Evolutionary conservation across 1,284 basidiomycete species (phyloP), one percentile per base, ranked within the genome.

Genomic region (Naganishia cerealis): DNA sequence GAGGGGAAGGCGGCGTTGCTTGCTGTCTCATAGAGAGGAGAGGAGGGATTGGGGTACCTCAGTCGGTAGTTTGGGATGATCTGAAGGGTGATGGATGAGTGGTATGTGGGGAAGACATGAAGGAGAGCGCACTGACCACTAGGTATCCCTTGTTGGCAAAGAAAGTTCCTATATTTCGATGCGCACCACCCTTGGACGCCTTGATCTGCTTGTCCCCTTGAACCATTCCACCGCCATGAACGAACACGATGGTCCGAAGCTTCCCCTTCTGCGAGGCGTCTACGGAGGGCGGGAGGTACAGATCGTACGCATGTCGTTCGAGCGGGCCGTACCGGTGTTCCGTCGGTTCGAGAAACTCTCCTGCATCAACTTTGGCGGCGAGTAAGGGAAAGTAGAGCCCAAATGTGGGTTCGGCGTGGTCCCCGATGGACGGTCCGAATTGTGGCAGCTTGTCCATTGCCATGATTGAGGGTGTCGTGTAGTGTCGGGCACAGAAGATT

Each of bases 31-130:
- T 66, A 66, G 15, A 56, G 42, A 1, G 67, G 67, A 6, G 15
- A 4, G 39, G 53, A 38, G 21, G 63, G 36, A 16, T 62, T 53
- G 8, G 67, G 58, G 40, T 46, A 33, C 21, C 67, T 58, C 3
- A 68, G 58, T 13, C 67, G 67, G 54, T 68, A 68, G 53, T 68
- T 68, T 16, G 59, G 58, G 42, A 68, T 63, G 24, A 68, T 62
- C 67, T 68, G 58, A 8, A 4, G 50, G 10, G 18, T 33, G 46
- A 16, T 8, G 21, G 61, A 48, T 39, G 2, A 53, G 48, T 38
- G 21, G 29, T 16, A 12, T 21, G 4, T 6, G 33, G 13, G 6
- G 24, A 36, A 10, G 5, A 1, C 24, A 16, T 9, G 50, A 12
- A 15, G 63, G 26, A 40, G 36, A 6, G 7, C n/a, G n/a, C 29